Base-by-base conservation (phyloP, 768 basidiomycete genomes). In the Russula lepida region DNA sequence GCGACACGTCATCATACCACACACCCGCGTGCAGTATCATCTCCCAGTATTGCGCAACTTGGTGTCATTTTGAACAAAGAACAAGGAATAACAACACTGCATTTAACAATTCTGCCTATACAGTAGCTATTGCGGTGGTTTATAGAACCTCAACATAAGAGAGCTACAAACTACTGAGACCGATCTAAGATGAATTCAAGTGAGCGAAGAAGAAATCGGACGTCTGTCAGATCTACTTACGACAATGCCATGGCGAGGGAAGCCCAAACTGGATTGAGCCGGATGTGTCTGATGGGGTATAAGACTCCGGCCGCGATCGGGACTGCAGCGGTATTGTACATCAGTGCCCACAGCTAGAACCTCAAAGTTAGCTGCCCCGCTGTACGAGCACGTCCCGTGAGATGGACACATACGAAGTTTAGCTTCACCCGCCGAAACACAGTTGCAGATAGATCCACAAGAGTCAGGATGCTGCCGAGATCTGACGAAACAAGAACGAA, bases 261-360 rank as follows among this genome's bases (percentile, higher is more conserved):
- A 12, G 86, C 84, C 88, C 88, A 92, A 2, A 90, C 87, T 3
- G 92, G 89, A 37, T 76, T 77, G 56, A 84, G 82, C 60, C 86
- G 77, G n/a, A 78, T 76, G 61, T 83, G 83, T 11, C 81, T 78
- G n/a, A 79, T 77, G 8, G 88, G 85, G 69, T 89, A 91, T 17
- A 92, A 76, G 4, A 81, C 86, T 0, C 90, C 91, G 0, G 88
- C 89, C 2, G 91, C 89, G 51, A 92, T 78, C 0, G 89, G 88
- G 5, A 92, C 62, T 7, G 85, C 81, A 48, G 82, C 72, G 5
- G 83, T 65, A 66, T 89, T 90, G 69, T 89, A 89, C 56, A 85
- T 70, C 23, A 79, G 70, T 9, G 88, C 86, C 84, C 86, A 89
- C 30, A 78, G 67, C 83, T 86, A 51, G 60, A 19, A 28, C 35